Conservation (phyloP, 2,329 filamentous ascomycete species). For the Blastomyces silverae region DNA sequence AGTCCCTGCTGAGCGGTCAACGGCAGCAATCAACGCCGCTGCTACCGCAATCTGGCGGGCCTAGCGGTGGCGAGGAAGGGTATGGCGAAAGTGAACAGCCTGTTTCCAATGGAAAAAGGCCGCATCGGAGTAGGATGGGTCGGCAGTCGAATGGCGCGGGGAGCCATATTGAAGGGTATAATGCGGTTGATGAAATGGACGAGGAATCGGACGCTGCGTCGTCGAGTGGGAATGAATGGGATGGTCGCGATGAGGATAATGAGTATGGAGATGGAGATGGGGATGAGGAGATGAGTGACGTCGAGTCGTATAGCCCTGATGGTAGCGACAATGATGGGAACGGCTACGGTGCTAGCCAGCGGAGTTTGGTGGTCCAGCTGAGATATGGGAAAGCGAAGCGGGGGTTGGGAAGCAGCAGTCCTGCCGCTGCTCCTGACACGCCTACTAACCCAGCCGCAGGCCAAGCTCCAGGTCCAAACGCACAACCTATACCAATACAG, state of each 20-base stretch:
- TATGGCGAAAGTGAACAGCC: slow-evolving; percentile 38
- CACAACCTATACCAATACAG: background rate
- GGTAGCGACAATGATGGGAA: slow-evolving; percentile 31
- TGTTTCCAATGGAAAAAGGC: slow-evolving; percentile 37
- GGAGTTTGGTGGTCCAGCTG: slow-evolving; percentile 69
- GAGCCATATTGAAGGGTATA: slow-evolving; percentile 48
- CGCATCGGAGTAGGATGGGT: slow-evolving; percentile 30
- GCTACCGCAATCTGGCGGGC: slow-evolving; percentile 34
- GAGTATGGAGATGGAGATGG: slow-evolving; percentile 55
- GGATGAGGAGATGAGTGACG: slow-evolving; percentile 39
- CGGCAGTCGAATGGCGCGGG: slow-evolving; percentile 26
- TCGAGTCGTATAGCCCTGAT: slow-evolving; percentile 42
- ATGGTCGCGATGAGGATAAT: slow-evolving; percentile 68
- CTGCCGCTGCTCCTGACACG: background rate
- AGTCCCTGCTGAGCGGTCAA: slow-evolving; percentile 49
- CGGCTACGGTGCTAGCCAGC: slow-evolving; percentile 49
- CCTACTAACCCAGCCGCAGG: background rate
- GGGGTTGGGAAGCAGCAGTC: background rate
- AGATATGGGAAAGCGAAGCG: slow-evolving; percentile 36
- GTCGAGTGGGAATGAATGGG: slow-evolving; percentile 59
- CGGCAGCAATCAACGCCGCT: slow-evolving; percentile 40
- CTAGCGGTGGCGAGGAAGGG: slow-evolving; percentile 34
- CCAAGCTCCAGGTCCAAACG: background rate
- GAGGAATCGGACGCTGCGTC: slow-evolving; percentile 58
- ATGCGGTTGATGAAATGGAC: slow-evolving; percentile 57